Evolutionary conservation across 805 yeast genomes (phyloP), one percentile per base, ranked within the genome.

Genomic region (Cyberlindnera maclurae): DNA sequence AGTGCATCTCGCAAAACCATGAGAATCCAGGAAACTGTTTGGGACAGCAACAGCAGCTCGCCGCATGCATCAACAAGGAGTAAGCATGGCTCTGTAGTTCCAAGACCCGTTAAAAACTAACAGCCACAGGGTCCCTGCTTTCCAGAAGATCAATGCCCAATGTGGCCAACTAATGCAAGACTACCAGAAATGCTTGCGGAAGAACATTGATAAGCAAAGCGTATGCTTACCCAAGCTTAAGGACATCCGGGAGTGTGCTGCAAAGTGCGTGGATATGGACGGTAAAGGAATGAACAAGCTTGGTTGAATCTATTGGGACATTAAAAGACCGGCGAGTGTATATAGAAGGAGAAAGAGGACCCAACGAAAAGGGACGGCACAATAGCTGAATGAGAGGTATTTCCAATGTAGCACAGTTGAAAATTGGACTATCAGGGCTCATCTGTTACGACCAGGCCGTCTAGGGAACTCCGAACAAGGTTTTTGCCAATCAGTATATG

Each of bases 201-300:
- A 60, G 12, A 72, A 73, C 49, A 54, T 58, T 7, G 68, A 70
- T 45, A 57, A 43, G 65, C 71, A 49, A 56, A 56, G 63, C 17
- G 67, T 68, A 40, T 85, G 95, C 57, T 58, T 68, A 26, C 68
- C 63, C 3, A 63, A 74, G 35, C 62, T 85, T 42, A 60, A 63
- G 18, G 67, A 63, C n/a, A 65, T 85, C 58, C 67, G 94, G 44
- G 67, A 68, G 11, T 85, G 95, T 62, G 82, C 84, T 1, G 62
- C 68, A 5, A 46, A 49, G 45, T 66, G 55, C 43, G 63, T 53
- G 31, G 63, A 58, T 41, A 15, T 53, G 16, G 35, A 30, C n/a
- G 26, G 42, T n/a, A 51, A 20, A 20, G 24, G 24, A 6, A 20
- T 20, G 24, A 20, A 20, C 24, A 20, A 20, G 24, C 24, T 20